Evolutionary conservation across 169 alveolate genomes (phyloP), one percentile per base, ranked within the genome.

Genomic region (Sarcocystis neurona): DNA sequence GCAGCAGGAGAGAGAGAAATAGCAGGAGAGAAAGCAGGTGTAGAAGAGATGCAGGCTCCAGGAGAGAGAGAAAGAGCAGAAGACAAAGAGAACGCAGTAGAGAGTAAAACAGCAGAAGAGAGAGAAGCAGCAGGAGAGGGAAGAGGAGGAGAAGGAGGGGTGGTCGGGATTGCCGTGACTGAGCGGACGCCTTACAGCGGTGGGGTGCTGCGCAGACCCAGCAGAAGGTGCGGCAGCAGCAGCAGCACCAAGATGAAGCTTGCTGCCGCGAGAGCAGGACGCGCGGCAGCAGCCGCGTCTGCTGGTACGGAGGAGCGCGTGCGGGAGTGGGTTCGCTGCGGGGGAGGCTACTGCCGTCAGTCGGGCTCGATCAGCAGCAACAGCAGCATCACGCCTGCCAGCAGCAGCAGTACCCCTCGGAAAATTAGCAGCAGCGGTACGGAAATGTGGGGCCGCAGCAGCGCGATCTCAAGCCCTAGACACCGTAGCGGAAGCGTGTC

Each of bases 341-440:
- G 75, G 18, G 75, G 75, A 37, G 75, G 75, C 75, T 63, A 63
- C 75, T 63, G 75, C 32, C 70, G 70, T 34, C 70, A 58, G 70
- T 20, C 39, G 5, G 75, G 32, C 27, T 10, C 43, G 75, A 12
- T n/a, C 8, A 12, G 8, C 41, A n/a, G 41, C 75, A 1, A n/a
- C 43, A 63, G 41, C 75, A 58, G 70, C 30, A 4, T 1, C 75
- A 4, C 8, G 41, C 41, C 44, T n/a, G n/a, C n/a, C n/a, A n/a
- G n/a, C n/a, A n/a, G n/a, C n/a, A n/a, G n/a, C n/a, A n/a, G n/a
- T n/a, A n/a, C n/a, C n/a, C n/a, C n/a, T n/a, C n/a, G n/a, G n/a
- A n/a, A n/a, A n/a, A n/a, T n/a, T n/a, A n/a, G n/a, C n/a, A n/a
- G n/a, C n/a, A n/a, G n/a, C n/a, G n/a, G n/a, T n/a, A n/a, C n/a